phyloP scores from a whole-genome alignment of 2,329 filamentous ascomycete genomes.

The Pyricularia pennisetigena region DNA sequence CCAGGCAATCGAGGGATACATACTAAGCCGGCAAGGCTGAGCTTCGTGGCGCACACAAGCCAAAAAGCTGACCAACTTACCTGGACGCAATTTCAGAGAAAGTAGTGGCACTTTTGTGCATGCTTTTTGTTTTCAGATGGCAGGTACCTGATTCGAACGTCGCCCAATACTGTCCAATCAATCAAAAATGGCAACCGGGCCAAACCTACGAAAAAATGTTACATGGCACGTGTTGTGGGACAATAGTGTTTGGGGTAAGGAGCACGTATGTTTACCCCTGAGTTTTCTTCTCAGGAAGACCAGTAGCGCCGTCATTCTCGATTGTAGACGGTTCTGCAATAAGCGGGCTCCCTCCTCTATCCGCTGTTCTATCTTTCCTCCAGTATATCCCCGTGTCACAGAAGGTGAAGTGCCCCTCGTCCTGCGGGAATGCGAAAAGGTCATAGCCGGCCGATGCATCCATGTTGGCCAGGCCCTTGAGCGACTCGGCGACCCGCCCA shows the following conservation, averaged over 20 bases:
- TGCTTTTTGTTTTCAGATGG: not conserved
- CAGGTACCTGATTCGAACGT: not conserved
- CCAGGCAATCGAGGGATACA: not conserved
- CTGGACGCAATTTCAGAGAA: not conserved
- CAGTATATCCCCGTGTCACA: conserved; percentile 31
- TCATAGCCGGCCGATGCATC: conserved; percentile 13
- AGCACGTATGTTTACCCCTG: not conserved
- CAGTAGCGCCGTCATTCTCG: not conserved
- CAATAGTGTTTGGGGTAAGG: not conserved
- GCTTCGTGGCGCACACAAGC: not conserved
- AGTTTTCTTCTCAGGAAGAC: not conserved
- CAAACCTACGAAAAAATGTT: not conserved
- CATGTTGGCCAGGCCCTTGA: conserved; percentile 5
- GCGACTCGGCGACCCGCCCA: not conserved
- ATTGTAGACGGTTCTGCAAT: not conserved
- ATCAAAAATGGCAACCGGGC: not conserved
- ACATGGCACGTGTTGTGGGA: not conserved
- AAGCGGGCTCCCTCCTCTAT: not conserved
- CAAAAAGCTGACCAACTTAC: not conserved
- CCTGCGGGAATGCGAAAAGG: conserved; percentile 25
- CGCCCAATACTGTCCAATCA: not conserved
- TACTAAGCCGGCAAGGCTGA: not conserved
- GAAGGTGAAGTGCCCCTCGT: conserved; percentile 26
- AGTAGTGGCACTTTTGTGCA: not conserved
- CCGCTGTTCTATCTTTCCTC: conserved; percentile 7